Evolutionary conservation across 352 stramenopile genomes (phyloP).

Genomic region (Globisporangium cylindrosporum): DNA sequence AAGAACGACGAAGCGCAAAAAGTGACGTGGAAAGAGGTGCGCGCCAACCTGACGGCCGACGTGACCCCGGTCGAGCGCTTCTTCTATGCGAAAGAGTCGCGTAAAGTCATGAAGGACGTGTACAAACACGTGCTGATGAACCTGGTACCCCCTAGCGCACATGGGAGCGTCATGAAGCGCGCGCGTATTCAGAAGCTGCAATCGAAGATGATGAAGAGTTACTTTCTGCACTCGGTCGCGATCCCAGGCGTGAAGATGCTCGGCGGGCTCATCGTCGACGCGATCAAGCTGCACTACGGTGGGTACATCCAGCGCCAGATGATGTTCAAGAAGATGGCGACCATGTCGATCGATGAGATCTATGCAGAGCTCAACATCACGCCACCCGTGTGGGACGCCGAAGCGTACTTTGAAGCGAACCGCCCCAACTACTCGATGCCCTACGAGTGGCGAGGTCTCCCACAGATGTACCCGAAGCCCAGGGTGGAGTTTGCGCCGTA

Average conservation of each 20-base stretch:
- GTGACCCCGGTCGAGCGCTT: constrained; percentile 24
- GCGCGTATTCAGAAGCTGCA: constrained; percentile 21
- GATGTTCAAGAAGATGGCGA: constrained; percentile 22
- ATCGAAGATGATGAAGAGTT: constrained; percentile 21
- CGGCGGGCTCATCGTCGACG: constrained; percentile 24
- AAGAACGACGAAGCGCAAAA: constrained; percentile 13
- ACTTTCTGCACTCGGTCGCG: constrained; percentile 37
- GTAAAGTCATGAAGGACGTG: constrained; percentile 30
- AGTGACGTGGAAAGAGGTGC: constrained; percentile 13
- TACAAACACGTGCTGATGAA: constrained; percentile 42
- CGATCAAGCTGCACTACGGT: constrained; percentile 38
- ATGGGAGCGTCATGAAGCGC: constrained; percentile 32
- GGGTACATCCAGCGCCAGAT: constrained; percentile 36
- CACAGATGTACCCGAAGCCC: constrained; percentile 16
- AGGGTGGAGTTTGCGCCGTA: constrained; percentile 39
- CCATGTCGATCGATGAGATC: constrained; percentile 42
- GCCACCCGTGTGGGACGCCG: constrained; percentile 20
- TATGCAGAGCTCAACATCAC: constrained; percentile 36
- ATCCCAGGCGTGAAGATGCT: constrained; percentile 36
- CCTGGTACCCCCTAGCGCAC: constrained; percentile 44
- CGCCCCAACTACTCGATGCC: constrained; percentile 29
- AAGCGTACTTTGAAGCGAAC: constrained; percentile 16
- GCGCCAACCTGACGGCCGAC: constrained; percentile 18
- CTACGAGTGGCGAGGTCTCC: constrained; percentile 26
- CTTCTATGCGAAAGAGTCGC: constrained; percentile 29